Conservation (phyloP, 257 asterid species). For the Nyctanthes arbortristis region DNA sequence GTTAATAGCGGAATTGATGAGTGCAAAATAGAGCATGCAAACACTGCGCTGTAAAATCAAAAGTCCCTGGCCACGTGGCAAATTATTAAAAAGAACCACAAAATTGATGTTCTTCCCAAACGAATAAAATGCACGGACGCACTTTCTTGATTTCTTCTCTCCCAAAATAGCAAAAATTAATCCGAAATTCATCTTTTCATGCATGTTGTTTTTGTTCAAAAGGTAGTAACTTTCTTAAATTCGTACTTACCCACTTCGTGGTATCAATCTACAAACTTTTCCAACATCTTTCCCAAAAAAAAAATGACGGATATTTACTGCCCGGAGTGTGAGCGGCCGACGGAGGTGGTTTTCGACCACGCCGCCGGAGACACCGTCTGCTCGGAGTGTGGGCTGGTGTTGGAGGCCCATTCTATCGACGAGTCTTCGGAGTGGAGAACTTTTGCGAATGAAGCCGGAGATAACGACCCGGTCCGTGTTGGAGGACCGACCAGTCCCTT, state of each 20-base stretch:
- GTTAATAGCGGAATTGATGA: no score
- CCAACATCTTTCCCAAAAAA: neutral
- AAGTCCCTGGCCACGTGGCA: neutral
- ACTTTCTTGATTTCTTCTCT: neutral
- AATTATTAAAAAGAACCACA: no score
- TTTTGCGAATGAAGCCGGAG: slow-evolving; percentile 56
- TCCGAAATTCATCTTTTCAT: neutral
- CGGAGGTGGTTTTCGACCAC: slow-evolving; percentile 65
- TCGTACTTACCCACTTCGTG: neutral
- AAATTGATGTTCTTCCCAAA: no score
- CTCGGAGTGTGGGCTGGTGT: slow-evolving; percentile 58
- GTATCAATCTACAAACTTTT: neutral
- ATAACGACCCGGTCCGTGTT: slow-evolving; percentile 55
- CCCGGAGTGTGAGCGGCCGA: slow-evolving; percentile 48
- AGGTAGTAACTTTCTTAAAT: neutral
- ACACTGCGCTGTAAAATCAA: no score
- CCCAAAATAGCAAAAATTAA: neutral
- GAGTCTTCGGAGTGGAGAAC: slow-evolving; percentile 67
- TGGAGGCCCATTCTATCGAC: slow-evolving; percentile 60
- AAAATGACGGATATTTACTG: slow-evolving; percentile 47
- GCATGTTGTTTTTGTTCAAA: neutral
- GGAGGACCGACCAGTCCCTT: slow-evolving; percentile 56
- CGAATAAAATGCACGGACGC: neutral
- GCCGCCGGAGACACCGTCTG: slow-evolving; percentile 66
- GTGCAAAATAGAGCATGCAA: no score